Conservation (phyloP, 1,284 basidiomycete species). For the Apiotrichum gamsii region DNA sequence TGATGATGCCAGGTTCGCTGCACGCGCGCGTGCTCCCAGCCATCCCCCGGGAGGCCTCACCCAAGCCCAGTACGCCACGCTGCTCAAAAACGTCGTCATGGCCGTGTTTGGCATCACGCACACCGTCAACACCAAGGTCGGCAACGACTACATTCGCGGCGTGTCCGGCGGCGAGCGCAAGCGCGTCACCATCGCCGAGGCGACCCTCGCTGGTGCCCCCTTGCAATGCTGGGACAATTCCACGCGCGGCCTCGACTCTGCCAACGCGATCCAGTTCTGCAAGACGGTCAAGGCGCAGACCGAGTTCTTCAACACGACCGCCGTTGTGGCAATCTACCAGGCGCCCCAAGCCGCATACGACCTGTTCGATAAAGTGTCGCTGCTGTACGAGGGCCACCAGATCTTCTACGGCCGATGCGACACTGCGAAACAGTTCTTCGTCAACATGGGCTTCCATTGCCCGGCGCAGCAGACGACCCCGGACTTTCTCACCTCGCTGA, state of each 20-base stretch:
- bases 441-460: conserved; percentile 64
- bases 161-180: conserved; percentile 54
- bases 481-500: conserved; percentile 60
- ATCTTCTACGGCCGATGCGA: conserved; percentile 70
- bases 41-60: conserved; percentile 47
- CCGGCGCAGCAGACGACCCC: conserved; percentile 46
- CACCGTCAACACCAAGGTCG: conserved; percentile 50
- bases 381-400: conserved; percentile 73
- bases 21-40: conserved; percentile 40
- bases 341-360: conserved; percentile 51
- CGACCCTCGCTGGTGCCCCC: conserved; percentile 38
- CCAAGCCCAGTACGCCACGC: conserved; percentile 42
- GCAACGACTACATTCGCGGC: conserved; percentile 49
- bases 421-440: conserved; percentile 71
- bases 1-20: conserved; percentile 19
- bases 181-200: conserved; percentile 53
- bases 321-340: conserved; percentile 50
- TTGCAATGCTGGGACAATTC: conserved; percentile 51
- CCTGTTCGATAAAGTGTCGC: conserved; percentile 62
- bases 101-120: conserved; percentile 52
- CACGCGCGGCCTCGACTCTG: conserved; percentile 53
- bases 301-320: conserved; percentile 46
- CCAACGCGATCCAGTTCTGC: conserved; percentile 53
- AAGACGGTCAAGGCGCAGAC: conserved; percentile 51
- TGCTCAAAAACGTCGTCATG: conserved; percentile 50